phyloP scores from a whole-genome alignment of 441 rosid genomes.

The Gossypium davidsonii region DNA sequence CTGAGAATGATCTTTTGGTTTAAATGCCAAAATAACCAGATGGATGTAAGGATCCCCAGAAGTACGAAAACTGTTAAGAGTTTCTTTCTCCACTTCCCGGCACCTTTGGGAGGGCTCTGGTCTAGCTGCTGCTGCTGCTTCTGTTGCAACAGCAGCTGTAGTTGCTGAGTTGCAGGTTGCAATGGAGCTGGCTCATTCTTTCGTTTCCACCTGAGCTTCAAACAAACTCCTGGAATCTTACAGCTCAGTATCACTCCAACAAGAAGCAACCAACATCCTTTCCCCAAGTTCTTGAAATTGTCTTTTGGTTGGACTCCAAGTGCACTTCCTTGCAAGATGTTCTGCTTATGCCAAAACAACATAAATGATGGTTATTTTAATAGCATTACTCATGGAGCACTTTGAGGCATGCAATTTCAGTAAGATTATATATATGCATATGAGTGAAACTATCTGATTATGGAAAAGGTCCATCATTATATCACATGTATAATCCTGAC shows the following conservation, averaged over 20 bases:
- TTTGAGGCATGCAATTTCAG: background rate
- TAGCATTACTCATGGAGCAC: constrained; percentile 3
- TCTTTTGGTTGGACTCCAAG: constrained; percentile 23
- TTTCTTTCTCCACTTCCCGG: constrained; percentile 77
- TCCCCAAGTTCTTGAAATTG: constrained; percentile 23
- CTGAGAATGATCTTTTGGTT: constrained; percentile 27
- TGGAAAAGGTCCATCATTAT: background rate
- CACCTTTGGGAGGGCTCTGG: constrained; percentile 42
- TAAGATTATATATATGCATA: background rate
- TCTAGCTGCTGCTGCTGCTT: constrained; percentile 44
- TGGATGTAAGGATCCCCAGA: constrained; percentile 47
- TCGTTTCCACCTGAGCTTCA: constrained; percentile 30
- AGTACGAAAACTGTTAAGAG: constrained; percentile 47
- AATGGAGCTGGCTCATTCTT: constrained; percentile 25
- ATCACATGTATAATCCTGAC: background rate
- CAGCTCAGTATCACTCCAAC: constrained; percentile 38
- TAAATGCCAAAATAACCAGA: constrained; percentile 64
- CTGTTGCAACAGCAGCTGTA: constrained; percentile 37
- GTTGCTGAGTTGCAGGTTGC: constrained; percentile 40
- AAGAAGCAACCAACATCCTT: constrained; percentile 52
- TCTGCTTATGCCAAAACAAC: constrained; percentile 40
- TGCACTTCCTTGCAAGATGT: constrained; percentile 22
- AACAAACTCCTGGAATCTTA: constrained; percentile 28
- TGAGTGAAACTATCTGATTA: background rate
- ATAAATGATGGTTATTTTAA: constrained; percentile 12